These are phyloP conservation scores for Blastobotrys raffinosifermentans DNA, from an alignment of 1,139 yeast species.

Conservation along the genomic window DNA sequence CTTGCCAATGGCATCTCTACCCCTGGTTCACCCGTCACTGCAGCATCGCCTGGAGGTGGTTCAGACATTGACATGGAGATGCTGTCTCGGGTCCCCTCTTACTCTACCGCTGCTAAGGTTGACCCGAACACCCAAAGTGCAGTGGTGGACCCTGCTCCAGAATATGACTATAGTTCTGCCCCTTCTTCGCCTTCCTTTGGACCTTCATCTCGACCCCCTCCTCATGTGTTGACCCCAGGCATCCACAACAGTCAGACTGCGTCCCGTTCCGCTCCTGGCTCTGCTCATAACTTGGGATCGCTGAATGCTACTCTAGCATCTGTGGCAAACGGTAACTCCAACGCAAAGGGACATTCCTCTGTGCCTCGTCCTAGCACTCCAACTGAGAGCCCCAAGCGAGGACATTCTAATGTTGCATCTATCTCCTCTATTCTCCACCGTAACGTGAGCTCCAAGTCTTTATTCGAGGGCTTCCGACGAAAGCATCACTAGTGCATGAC, in stretches of 20 bases:
- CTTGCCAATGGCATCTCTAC: constrained; percentile 13
- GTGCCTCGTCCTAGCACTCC: background rate
- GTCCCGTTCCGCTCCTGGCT: constrained; percentile 16
- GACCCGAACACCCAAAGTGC: constrained; percentile 19
- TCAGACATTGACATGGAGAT: constrained; percentile 40
- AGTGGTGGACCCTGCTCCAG: constrained; percentile 28
- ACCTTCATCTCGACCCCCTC: constrained; percentile 8
- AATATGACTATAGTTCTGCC: constrained; percentile 19
- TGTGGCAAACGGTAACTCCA: constrained; percentile 1
- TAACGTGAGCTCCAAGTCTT: constrained; percentile 9
- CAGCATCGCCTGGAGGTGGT: constrained; percentile 5
- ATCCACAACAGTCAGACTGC: constrained; percentile 3
- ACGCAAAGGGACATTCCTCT: constrained; percentile 2
- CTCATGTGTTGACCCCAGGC: constrained; percentile 9
- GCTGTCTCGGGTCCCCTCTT: constrained; percentile 74
- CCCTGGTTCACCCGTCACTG: constrained; percentile 15
- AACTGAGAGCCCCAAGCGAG: constrained; percentile 10
- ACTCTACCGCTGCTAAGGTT: constrained; percentile 53
- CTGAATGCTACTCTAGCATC: constrained; percentile 6
- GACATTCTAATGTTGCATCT: constrained; percentile 8
- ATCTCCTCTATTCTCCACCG: constrained; percentile 10
- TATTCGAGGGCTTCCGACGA: constrained; percentile 4
- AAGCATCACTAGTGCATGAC: background rate
- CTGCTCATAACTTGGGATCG: constrained; percentile 8
- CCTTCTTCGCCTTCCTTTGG: constrained; percentile 9